Percentiles rank a stretch among this genome's conserved stretches.
Evolutionary conservation across 2,329 filamentous ascomycete genomes (phyloP).

Genomic region (Aurifilum marmelostoma): DNA sequence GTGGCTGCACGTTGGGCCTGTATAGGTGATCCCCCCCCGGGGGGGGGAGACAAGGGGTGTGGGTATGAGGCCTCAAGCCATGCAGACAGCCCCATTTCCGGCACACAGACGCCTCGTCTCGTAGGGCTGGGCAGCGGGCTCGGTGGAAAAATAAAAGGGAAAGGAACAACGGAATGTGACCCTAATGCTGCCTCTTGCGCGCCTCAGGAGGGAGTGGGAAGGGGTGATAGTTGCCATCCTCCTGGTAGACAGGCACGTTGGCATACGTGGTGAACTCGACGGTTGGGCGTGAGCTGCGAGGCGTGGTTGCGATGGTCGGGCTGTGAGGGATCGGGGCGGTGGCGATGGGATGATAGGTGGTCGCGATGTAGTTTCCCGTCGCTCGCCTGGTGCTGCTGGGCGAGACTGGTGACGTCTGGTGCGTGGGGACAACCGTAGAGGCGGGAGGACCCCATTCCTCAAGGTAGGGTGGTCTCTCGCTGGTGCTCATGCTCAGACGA

Average conservation of each 20-base stretch:
- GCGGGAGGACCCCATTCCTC: constrained; percentile 17
- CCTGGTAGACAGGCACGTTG: constrained; percentile 1
- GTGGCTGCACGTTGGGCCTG: background rate
- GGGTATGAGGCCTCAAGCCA: background rate
- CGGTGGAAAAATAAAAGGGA: no score
- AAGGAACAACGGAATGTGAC: background rate
- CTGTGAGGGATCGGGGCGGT: constrained; percentile 4
- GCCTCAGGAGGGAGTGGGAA: constrained; percentile 20
- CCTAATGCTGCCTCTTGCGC: constrained; percentile 6
- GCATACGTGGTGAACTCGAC: constrained; percentile 18
- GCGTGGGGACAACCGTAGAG: background rate
- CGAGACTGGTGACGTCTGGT: background rate
- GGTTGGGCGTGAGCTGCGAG: constrained; percentile 25
- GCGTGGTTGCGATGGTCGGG: constrained; percentile 22
- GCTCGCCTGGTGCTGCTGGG: constrained; percentile 9
- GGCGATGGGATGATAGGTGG: constrained; percentile 6
- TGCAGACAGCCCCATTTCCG: no score
- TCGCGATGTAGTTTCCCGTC: constrained; percentile 15
- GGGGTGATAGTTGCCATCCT: constrained; percentile 25
- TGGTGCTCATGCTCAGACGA: constrained; percentile 12
- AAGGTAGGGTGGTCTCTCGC: constrained; percentile 17
- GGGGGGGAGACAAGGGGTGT: no score
- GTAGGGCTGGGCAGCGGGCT: background rate
- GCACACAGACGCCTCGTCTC: background rate
- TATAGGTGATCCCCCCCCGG: background rate